Evolutionary conservation across 1,139 yeast genomes (phyloP).

Genomic region (Pichia sp.): DNA sequence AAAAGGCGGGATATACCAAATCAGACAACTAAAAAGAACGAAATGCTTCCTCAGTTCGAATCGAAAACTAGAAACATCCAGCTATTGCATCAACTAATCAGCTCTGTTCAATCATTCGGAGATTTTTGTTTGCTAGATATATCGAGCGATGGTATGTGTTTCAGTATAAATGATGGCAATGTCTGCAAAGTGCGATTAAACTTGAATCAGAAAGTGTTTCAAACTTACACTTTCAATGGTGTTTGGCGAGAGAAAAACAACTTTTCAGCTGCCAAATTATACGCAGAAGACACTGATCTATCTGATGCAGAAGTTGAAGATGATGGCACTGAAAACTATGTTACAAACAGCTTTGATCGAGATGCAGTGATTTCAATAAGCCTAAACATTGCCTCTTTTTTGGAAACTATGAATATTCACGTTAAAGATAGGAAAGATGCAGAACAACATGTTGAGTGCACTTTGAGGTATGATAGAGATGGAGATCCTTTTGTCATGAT

Average conservation of each 20-base stretch:
- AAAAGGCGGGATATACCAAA: not conserved
- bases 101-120: slow-evolving; percentile 30
- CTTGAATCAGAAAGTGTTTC: slow-evolving; percentile 27
- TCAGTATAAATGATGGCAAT: slow-evolving; percentile 30
- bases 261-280: slow-evolving; percentile 11
- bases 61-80: slow-evolving; percentile 27
- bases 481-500: slow-evolving; percentile 67
- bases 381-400: not conserved
- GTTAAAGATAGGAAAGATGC: slow-evolving; percentile 26
- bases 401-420: slow-evolving; percentile 31
- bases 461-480: slow-evolving; percentile 46
- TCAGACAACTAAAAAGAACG: not conserved
- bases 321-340: slow-evolving; percentile 10
- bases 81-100: slow-evolving; percentile 25
- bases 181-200: slow-evolving; percentile 29
- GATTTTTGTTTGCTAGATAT: slow-evolving; percentile 27
- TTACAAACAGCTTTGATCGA: slow-evolving; percentile 6
- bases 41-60: slow-evolving; percentile 18
- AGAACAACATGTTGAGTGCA: slow-evolving; percentile 39
- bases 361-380: not conserved
- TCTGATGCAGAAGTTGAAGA: slow-evolving; percentile 13
- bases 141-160: slow-evolving; percentile 27
- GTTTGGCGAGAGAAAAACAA: slow-evolving; percentile 18
- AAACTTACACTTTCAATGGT: slow-evolving; percentile 17
- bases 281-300: slow-evolving; percentile 15